Base-by-base conservation (phyloP, 2,329 filamentous ascomycete species). In the Fusarium sp. region DNA sequence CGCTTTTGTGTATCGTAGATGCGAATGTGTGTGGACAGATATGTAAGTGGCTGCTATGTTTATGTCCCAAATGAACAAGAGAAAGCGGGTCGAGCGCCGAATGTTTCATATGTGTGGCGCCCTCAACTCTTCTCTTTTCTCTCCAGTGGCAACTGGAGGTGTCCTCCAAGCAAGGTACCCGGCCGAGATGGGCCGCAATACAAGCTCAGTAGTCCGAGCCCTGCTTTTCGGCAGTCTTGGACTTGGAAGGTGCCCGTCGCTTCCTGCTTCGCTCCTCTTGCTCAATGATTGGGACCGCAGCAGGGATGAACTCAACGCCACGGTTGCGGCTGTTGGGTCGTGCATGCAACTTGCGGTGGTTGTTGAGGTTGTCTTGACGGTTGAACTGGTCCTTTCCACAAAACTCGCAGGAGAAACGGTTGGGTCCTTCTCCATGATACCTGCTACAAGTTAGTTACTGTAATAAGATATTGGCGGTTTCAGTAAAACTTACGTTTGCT, bases 401-500 rank as follows among this genome's bases (percentile, higher is more conserved):
- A 70, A 81, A 84, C 55, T 81, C 77, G 75, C 82, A 84, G 1
- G 74, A 76, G 72, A 80, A 81, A 8, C 78, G 76, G 60, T 81
- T 81, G 5, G 80, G 80, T 12, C 80, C 80, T 57, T 81, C 80
- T 9, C 80, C 80, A 40, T 82, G 80, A 48, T 78, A 80, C 48
- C 79, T 65, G 24, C n/a, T 12, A 27, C 12, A 8, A 43, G 38
- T 67, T 44, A 72, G 55, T 9, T 20, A 34, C 20, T 11, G 16
- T 47, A 11, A 30, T 49, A 20, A 8, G 6, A 38, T 15, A 30
- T 30, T 3, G 12, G 11, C 4, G 22, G 34, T 22, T 22, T 2
- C 4, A n/a, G 22, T 34, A 29, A 48, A 27, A 82, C 84, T 80
- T 73, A 87, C 85, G 84, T 84, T 56, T 82, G 81, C 54, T 84